These are phyloP conservation scores for Angomonas ambiguus DNA, from an alignment of 208 protist genomes.

Conservation along the genomic window DNA sequence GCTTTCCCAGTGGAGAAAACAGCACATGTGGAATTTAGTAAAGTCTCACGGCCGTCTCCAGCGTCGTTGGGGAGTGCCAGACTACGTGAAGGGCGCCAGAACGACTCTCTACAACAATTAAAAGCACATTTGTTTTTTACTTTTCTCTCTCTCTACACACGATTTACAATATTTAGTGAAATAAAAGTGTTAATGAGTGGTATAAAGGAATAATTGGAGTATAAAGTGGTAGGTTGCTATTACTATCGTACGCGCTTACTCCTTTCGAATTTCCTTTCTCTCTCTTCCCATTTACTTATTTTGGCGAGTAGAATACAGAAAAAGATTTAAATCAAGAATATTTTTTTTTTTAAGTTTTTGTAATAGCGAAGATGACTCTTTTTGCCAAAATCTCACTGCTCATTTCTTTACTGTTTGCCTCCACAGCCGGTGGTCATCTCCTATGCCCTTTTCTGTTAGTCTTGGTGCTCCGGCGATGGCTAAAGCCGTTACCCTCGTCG, in stretches of 20 bases:
- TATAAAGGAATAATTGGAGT: no score
- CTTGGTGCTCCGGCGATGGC: neutral
- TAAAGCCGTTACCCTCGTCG: neutral
- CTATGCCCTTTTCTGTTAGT: neutral
- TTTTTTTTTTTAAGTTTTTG: neutral
- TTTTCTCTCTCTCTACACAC: neutral
- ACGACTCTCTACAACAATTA: slow-evolving; percentile 62
- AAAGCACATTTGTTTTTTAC: neutral
- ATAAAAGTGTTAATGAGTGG: no score
- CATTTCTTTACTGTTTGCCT: neutral
- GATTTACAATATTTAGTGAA: no score
- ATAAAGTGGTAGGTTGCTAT: no score
- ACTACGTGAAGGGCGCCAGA: slow-evolving; percentile 59
- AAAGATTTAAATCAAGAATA: neutral
- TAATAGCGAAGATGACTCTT: neutral
- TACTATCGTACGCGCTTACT: no score
- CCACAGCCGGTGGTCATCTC: neutral
- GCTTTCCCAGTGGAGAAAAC: slow-evolving; percentile 71
- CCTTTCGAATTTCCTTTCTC: no score
- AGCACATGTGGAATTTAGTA: slow-evolving; percentile 85
- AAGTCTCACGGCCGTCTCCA: slow-evolving; percentile 81
- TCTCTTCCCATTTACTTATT: no score
- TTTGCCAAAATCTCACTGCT: neutral
- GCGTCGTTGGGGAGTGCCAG: slow-evolving; percentile 68
- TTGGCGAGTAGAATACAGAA: no score